phyloP scores from a whole-genome alignment of 208 protist species.

The Angomonas desouzai region DNA sequence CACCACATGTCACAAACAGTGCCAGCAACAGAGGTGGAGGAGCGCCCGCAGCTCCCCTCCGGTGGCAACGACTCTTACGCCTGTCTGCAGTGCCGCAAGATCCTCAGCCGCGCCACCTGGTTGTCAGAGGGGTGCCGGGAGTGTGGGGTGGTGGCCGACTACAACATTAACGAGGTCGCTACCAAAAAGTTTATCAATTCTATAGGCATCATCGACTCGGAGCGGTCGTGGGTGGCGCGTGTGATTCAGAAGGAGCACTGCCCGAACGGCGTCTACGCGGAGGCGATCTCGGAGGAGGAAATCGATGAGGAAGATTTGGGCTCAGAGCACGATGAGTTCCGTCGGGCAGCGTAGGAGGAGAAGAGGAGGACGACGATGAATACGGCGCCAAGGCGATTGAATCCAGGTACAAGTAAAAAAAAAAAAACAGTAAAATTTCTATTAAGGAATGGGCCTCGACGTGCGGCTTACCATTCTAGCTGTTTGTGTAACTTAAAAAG shows the following conservation, averaged over 20 bases:
- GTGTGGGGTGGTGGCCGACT: constrained; percentile 57
- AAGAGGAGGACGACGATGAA: not conserved
- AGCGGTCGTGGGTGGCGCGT: constrained; percentile 82
- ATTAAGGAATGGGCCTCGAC: too few relatives aligned
- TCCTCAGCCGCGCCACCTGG: constrained; percentile 76
- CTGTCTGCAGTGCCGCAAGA: constrained; percentile 70
- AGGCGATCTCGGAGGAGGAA: constrained; percentile 57
- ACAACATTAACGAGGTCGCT: constrained; percentile 58
- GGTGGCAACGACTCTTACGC: constrained; percentile 65
- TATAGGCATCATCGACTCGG: constrained; percentile 75
- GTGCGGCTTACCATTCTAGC: too few relatives aligned
- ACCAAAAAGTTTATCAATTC: constrained; percentile 84
- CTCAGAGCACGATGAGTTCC: not conserved
- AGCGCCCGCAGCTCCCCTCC: constrained; percentile 74
- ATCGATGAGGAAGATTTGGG: constrained; percentile 19
- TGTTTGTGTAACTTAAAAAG: too few relatives aligned
- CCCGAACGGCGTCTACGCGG: constrained; percentile 74
- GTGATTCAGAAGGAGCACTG: constrained; percentile 50
- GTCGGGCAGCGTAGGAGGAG: not conserved
- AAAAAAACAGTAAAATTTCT: not conserved
- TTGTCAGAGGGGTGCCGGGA: constrained; percentile 62
- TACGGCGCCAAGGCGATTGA: not conserved
- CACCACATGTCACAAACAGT: constrained; percentile 6
- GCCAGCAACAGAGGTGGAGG: constrained; percentile 21
- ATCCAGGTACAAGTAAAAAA: not conserved